Conservation (phyloP, 2,329 filamentous ascomycete species). For the Fusarium algeriense region DNA sequence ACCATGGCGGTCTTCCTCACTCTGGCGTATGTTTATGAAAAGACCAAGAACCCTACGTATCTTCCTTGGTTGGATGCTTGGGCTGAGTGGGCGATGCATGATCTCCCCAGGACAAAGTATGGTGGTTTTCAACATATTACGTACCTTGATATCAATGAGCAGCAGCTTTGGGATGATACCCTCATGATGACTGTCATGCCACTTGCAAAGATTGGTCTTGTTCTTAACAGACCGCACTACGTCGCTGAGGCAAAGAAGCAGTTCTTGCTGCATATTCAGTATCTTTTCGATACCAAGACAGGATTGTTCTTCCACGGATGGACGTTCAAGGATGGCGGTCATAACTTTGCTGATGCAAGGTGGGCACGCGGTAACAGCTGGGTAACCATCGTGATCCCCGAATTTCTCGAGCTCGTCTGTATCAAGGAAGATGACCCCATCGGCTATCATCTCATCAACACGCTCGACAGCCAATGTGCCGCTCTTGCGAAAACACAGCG, state of each 20-base stretch:
- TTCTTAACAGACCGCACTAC: constrained; percentile 78
- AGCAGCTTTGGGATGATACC: constrained; percentile 87
- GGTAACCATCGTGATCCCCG: constrained; percentile 86
- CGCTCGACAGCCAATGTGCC: constrained; percentile 75
- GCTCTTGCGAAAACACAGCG: constrained; percentile 73
- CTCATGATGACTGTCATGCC: constrained; percentile 90
- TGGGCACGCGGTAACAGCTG: constrained; percentile 76
- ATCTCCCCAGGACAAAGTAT: constrained; percentile 76
- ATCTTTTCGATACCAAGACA: constrained; percentile 77
- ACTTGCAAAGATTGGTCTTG: constrained; percentile 80
- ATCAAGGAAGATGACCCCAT: constrained; percentile 73
- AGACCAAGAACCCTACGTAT: constrained; percentile 75
- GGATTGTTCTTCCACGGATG: constrained; percentile 87
- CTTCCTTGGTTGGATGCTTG: constrained; percentile 83
- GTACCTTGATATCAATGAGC: constrained; percentile 76
- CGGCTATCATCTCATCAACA: constrained; percentile 68
- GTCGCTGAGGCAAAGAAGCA: constrained; percentile 82
- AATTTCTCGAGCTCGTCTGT: constrained; percentile 80
- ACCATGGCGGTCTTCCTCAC: constrained; percentile 85
- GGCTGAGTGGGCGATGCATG: constrained; percentile 87
- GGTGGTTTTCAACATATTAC: constrained; percentile 83
- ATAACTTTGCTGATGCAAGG: constrained; percentile 69
- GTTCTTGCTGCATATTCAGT: constrained; percentile 82
- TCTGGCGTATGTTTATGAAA: constrained; percentile 82
- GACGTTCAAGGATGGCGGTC: constrained; percentile 77